Evolutionary conservation across 345 rosid species (phyloP).

Genomic region (Reutealis trisperma): DNA sequence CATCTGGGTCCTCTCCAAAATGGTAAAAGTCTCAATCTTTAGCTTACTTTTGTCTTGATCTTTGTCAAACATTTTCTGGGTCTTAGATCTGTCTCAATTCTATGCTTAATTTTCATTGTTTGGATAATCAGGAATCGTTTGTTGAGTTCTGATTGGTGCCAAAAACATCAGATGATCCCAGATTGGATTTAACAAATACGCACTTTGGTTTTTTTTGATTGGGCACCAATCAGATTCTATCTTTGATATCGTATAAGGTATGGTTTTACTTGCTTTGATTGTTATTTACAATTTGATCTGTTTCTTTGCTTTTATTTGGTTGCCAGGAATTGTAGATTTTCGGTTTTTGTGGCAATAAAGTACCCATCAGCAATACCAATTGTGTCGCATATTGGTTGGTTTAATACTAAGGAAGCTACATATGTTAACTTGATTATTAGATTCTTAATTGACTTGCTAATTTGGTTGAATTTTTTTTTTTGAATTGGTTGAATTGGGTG

Average conservation of each 20-base stretch:
- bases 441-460: conserved; percentile 27
- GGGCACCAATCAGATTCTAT: conserved; percentile 61
- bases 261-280: conserved; percentile 31
- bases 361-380: not conserved
- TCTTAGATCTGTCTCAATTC: conserved; percentile 25
- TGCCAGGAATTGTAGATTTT: not conserved
- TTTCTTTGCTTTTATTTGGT: conserved; percentile 7
- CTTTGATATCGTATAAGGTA: conserved; percentile 44
- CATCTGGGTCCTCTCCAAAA: conserved; percentile 52
- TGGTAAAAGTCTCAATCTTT: conserved; percentile 52
- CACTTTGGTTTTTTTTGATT: conserved; percentile 45
- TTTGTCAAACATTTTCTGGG: conserved; percentile 24
- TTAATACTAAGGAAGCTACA: conserved; percentile 17
- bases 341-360: not conserved
- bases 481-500: conserved; percentile 17
- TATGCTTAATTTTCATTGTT: conserved; percentile 25
- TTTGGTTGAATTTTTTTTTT: conserved; percentile 23
- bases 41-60: conserved; percentile 30
- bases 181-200: conserved; percentile 55
- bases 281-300: conserved; percentile 37
- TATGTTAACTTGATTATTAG: conserved; percentile 1
- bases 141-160: conserved; percentile 40
- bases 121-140: conserved; percentile 33
- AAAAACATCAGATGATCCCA: conserved; percentile 57
- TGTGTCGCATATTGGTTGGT: conserved; percentile 17